Base-by-base conservation (phyloP, 106 monocot species). In the Dioscorea zingiberensis region DNA sequence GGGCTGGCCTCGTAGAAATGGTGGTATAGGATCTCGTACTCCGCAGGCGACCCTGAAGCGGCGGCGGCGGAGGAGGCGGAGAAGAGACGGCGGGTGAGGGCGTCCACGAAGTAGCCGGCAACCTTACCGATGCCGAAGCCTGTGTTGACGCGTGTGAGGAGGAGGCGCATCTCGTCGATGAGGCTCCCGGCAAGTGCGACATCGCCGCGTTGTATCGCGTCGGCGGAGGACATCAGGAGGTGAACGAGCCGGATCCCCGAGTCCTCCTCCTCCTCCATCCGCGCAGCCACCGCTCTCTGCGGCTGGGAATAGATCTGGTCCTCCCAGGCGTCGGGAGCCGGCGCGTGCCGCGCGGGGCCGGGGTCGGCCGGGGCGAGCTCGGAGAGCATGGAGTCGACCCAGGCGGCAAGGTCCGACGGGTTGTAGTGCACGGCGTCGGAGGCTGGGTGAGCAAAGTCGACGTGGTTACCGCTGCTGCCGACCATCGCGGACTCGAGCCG, bases 1-100 rank as follows among this genome's bases (percentile, higher is more conserved):
- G 88, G 88, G 72, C 73, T 57, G 15, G 81, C 71, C 69, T 88
- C 88, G 69, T 88, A 84, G 76, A 78, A 88, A 4, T 75, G 62
- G 69, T 78, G 72, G 62, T 84, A 75, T 32, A 84, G 65, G 28
- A 79, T 55, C 67, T 74, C 85, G 63, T 51, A 21, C 62, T 85
- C 77, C 11, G 54, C 27, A 25, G 69, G 22, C 47, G 69, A 56
- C 2, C 27, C 47, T 29, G 16, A 1, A 16, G 44, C 25, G 21
- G 44, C 25, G 8, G 54, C 54, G 24, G 29, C 0, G 13, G 23
- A 38, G 38, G 38, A 38, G 10, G 10, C 21, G 17, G 55, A 68
- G 69, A 56, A 66, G 70, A 84, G 58, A 21, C 83, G 83, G 15
- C 73, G 70, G 68, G 46, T 48, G 46, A 80, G 79, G 47, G 80